phyloP scores from a whole-genome alignment of 2,329 filamentous ascomycete genomes.

The Teratosphaeria zuluensis region DNA sequence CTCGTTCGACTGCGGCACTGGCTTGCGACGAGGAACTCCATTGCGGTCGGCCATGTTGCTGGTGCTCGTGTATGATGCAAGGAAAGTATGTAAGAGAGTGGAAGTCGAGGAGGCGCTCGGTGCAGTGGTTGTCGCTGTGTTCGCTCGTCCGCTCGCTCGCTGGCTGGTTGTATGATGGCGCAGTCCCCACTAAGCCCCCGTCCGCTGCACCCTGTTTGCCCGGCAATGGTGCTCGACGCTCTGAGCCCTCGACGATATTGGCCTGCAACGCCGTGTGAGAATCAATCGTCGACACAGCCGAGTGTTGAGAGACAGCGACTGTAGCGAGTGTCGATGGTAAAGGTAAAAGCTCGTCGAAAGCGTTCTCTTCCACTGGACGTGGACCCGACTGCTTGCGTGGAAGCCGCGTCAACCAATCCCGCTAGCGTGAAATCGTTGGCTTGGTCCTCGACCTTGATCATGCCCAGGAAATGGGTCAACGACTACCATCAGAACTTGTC shows the following conservation, averaged over 20 bases:
- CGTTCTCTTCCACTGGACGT: neutral
- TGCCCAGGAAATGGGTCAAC: neutral
- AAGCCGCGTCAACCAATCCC: neutral
- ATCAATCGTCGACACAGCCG: neutral
- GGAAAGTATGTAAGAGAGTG: neutral
- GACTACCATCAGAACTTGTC: neutral
- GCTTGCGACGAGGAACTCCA: conserved; percentile 22
- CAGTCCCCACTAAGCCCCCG: neutral
- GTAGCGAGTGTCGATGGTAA: neutral
- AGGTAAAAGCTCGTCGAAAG: neutral
- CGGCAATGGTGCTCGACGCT: neutral
- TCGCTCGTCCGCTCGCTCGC: neutral
- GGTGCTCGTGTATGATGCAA: neutral
- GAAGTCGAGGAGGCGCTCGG: neutral
- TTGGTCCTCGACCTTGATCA: neutral
- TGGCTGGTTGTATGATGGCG: neutral
- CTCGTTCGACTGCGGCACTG: conserved; percentile 16
- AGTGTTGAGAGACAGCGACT: neutral
- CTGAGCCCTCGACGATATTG: neutral
- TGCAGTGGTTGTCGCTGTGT: neutral
- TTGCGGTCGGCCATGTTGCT: conserved; percentile 19
- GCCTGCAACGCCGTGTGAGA: neutral
- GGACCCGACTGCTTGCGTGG: neutral
- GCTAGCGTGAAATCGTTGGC: neutral
- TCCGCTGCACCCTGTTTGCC: neutral